A percentile compares a stretch with the other conserved stretches of the same genome.
phyloP scores from a whole-genome alignment of 257 asterid genomes.

The Solanum piurae region DNA sequence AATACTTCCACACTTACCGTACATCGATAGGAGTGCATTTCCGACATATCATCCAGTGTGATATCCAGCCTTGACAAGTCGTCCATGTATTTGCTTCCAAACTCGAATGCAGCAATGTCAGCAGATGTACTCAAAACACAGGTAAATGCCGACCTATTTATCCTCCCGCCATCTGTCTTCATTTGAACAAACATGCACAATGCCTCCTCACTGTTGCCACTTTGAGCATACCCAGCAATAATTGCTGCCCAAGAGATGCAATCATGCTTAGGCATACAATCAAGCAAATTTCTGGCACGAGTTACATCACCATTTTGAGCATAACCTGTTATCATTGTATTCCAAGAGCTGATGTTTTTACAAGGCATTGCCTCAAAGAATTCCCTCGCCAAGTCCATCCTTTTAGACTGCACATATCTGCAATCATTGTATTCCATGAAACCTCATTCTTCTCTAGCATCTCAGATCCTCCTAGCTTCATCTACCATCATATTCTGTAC shows the following conservation, averaged over 20 bases:
- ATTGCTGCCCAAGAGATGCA: slow-evolving; percentile 96
- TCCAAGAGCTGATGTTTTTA: slow-evolving; percentile 78
- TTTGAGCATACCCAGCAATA: slow-evolving; percentile 72
- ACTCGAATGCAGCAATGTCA: slow-evolving; percentile 69
- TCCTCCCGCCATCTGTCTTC: slow-evolving; percentile 52
- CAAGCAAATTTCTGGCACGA: slow-evolving; percentile 54
- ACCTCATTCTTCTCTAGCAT: slow-evolving; percentile 81
- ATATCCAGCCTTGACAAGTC: slow-evolving; percentile 60
- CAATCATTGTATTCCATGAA: slow-evolving; percentile 88
- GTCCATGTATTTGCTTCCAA: slow-evolving; percentile 81
- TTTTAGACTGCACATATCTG: slow-evolving; percentile 71
- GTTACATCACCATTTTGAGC: slow-evolving; percentile 57
- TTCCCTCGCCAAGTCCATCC: slow-evolving; percentile 60
- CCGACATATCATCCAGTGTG: slow-evolving; percentile 71
- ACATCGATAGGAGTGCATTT: slow-evolving; percentile 90
- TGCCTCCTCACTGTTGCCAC: slow-evolving; percentile 58
- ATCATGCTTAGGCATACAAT: slow-evolving; percentile 64
- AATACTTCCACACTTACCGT: slow-evolving; percentile 85
- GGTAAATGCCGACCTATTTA: slow-evolving; percentile 57
- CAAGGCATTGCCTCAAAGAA: slow-evolving; percentile 74
- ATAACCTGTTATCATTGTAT: slow-evolving; percentile 81
- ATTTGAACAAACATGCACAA: slow-evolving; percentile 42
- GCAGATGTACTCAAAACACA: slow-evolving; percentile 76
- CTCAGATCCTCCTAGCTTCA: slow-evolving; percentile 55
- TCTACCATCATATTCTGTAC: slow-evolving; percentile 64